Percentiles rank a stretch among this genome's conserved stretches.
phyloP scores from a whole-genome alignment of 306 rosid genomes.

The Trifolium subterraneum region DNA sequence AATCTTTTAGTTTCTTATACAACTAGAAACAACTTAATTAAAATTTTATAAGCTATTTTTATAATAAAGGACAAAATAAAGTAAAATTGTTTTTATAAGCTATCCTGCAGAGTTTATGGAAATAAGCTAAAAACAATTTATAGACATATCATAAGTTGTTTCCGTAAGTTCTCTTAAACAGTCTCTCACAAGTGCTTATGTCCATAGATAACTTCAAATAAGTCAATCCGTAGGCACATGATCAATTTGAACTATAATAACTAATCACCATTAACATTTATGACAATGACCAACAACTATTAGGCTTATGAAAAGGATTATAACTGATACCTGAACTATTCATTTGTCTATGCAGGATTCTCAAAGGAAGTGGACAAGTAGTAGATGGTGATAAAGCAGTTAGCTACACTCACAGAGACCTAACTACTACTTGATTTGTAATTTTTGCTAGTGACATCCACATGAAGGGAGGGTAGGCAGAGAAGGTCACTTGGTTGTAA shows the following conservation, averaged over 20 bases:
- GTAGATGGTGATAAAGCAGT: conserved; percentile 83
- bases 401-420: conserved; percentile 74
- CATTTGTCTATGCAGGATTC: conserved; percentile 70
- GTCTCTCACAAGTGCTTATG: background rate
- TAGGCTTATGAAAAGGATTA: conserved; percentile 7
- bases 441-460: conserved; percentile 10
- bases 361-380: conserved; percentile 85
- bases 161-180: background rate
- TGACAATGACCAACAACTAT: conserved; percentile 4
- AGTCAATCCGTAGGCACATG: background rate
- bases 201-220: background rate
- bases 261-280: background rate
- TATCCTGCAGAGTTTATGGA: background rate
- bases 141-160: background rate
- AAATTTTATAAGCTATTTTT: background rate
- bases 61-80: background rate
- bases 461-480: conserved; percentile 19
- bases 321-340: conserved; percentile 26
- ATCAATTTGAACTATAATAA: conserved; percentile 19
- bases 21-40: background rate
- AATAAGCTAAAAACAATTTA: background rate
- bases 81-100: background rate
- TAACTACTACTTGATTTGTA: conserved; percentile 56
- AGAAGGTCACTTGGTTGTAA: conserved; percentile 10
- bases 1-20: conserved; percentile 6